phyloP scores from a whole-genome alignment of 1,284 basidiomycete genomes.

The Hypsizygus ulmarius region DNA sequence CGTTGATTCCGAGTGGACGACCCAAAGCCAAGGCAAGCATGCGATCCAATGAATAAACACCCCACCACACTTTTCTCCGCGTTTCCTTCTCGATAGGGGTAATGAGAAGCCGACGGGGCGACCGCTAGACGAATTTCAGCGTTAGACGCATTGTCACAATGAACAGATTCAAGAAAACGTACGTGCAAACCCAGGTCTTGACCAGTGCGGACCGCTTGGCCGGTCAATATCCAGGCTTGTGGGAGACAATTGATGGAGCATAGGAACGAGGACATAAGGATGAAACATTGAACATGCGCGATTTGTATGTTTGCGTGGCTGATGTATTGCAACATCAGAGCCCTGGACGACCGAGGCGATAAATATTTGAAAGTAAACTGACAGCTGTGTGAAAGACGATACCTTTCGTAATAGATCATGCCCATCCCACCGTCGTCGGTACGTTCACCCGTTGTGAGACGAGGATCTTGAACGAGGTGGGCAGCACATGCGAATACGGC shows the following conservation, averaged over 20 bases:
- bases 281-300: slow-evolving; percentile 84
- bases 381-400: slow-evolving; percentile 19
- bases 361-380: background rate
- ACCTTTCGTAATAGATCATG: slow-evolving; percentile 86
- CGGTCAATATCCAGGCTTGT: slow-evolving; percentile 86
- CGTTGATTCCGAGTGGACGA: slow-evolving; percentile 76
- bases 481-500: slow-evolving; percentile 84
- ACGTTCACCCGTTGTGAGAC: slow-evolving; percentile 55
- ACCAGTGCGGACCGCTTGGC: slow-evolving; percentile 82
- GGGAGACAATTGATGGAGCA: slow-evolving; percentile 89
- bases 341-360: slow-evolving; percentile 40
- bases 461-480: slow-evolving; percentile 70
- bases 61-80: slow-evolving; percentile 87
- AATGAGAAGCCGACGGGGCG: slow-evolving; percentile 69
- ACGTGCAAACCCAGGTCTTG: slow-evolving; percentile 90
- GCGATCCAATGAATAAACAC: slow-evolving; percentile 83
- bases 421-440: slow-evolving; percentile 77
- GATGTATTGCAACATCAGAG: slow-evolving; percentile 86
- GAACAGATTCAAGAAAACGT: slow-evolving; percentile 38
- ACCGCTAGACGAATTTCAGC: slow-evolving; percentile 52
- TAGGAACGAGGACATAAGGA: slow-evolving; percentile 84
- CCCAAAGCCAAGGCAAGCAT: slow-evolving; percentile 88
- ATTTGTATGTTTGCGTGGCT: slow-evolving; percentile 79
- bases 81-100: slow-evolving; percentile 82
- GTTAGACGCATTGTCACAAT: background rate